Percentiles rank a stretch among this genome's conserved stretches.
Evolutionary conservation across 2,329 filamentous ascomycete genomes (phyloP).

Genomic region (Exutisphaerella laricina): DNA sequence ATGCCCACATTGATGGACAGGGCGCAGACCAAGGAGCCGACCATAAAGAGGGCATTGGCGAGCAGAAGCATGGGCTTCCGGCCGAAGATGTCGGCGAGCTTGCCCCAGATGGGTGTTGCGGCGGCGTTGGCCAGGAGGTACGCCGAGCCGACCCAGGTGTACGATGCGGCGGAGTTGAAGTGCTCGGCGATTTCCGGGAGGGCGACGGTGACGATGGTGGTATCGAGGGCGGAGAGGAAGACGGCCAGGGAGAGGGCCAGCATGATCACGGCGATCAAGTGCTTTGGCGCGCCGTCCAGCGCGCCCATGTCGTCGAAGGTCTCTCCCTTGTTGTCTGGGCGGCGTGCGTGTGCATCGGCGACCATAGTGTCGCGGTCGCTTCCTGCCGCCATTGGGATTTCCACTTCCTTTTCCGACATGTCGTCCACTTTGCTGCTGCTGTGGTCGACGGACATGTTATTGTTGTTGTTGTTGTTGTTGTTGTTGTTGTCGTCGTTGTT

Average conservation of each 20-base stretch:
- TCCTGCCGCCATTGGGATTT: neutral
- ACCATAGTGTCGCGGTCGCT: neutral
- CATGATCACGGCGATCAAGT: constrained; percentile 3
- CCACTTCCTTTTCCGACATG: neutral
- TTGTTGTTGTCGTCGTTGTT: neutral
- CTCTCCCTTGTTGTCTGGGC: neutral
- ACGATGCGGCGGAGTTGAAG: constrained; percentile 62
- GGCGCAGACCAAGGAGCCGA: constrained; percentile 47
- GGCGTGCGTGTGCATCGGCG: no score
- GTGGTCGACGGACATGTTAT: neutral
- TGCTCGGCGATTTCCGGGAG: constrained; percentile 60
- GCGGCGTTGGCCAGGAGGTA: constrained; percentile 67
- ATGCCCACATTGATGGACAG: constrained; percentile 44
- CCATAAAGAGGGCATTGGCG: constrained; percentile 47
- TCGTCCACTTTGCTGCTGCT: neutral
- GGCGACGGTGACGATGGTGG: constrained; percentile 60
- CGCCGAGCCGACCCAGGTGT: constrained; percentile 75
- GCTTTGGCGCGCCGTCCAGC: neutral
- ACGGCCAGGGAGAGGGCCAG: constrained; percentile 28
- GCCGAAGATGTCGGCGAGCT: constrained; percentile 54
- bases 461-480: no score
- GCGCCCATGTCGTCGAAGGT: neutral
- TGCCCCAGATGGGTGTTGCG: constrained; percentile 65
- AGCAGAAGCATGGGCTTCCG: constrained; percentile 50
- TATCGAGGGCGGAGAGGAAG: constrained; percentile 40